Evolutionary conservation across 495 filamentous ascomycete species (phyloP).

Genomic region (Platismatia glauca): DNA sequence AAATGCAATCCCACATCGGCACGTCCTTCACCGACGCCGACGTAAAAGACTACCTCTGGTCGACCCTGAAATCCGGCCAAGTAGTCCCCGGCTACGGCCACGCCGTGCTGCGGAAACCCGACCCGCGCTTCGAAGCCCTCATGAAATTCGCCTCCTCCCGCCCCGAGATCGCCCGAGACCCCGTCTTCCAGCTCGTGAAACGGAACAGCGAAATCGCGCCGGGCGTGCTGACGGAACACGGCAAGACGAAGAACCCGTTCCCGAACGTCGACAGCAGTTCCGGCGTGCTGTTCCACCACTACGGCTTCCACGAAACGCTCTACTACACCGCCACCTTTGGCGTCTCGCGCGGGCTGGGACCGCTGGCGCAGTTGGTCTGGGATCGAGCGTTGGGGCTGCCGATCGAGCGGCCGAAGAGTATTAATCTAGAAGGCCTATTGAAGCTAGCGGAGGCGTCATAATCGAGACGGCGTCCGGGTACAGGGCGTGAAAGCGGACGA

Average conservation of each 20-base stretch:
- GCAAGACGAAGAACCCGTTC: conserved; percentile 98
- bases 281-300: conserved; percentile 93
- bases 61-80: conserved; percentile 82
- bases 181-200: conserved; percentile 88
- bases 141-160: conserved; percentile 89
- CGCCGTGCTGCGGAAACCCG: conserved; percentile 92
- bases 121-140: conserved; percentile 89
- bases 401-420: conserved; percentile 98
- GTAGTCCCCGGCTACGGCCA: conserved; percentile 98
- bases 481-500: no score
- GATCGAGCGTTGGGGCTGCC: conserved; percentile 87
- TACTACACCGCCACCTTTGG: conserved; percentile 98
- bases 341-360: conserved; percentile 83
- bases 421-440: conserved; percentile 76
- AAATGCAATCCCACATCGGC: conserved; percentile 87
- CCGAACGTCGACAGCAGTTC: conserved; percentile 91
- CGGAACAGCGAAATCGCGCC: conserved; percentile 76
- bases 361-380: conserved; percentile 91
- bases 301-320: conserved; percentile 89
- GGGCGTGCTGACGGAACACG: conserved; percentile 79
- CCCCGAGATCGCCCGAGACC: conserved; percentile 74
- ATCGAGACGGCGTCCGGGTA: neutral
- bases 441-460: conserved; percentile 34
- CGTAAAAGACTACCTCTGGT: conserved; percentile 84
- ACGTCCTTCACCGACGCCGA: conserved; percentile 65